Evolutionary conservation across 805 yeast species (phyloP).

Genomic region (Cephaloascus albidus): DNA sequence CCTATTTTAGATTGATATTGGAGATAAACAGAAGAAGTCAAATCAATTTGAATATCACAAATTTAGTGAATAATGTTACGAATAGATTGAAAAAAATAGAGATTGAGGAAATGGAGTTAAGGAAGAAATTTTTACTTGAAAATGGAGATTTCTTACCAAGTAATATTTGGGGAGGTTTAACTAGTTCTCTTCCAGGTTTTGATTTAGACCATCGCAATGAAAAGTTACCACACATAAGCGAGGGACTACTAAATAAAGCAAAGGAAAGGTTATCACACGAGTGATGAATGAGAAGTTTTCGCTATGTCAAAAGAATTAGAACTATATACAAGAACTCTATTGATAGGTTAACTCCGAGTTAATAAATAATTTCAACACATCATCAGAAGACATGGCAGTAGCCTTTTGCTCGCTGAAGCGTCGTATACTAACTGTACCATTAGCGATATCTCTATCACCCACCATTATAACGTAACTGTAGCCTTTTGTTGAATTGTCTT

Average conservation of each 20-base stretch:
- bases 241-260: background rate
- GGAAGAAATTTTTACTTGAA: slow-evolving; percentile 32
- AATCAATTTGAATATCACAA: slow-evolving; percentile 28
- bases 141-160: slow-evolving; percentile 52
- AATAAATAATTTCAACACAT: slow-evolving; percentile 44
- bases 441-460: slow-evolving; percentile 74
- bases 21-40: slow-evolving; percentile 44
- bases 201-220: slow-evolving; percentile 1
- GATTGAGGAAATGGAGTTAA: slow-evolving; percentile 29
- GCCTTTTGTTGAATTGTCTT: slow-evolving; percentile 66
- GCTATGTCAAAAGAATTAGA: background rate
- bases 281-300: background rate
- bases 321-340: slow-evolving; percentile 5
- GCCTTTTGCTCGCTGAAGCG: slow-evolving; percentile 39
- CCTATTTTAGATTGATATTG: slow-evolving; percentile 41
- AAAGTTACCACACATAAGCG: slow-evolving; percentile 3
- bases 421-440: slow-evolving; percentile 55
- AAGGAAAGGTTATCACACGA: background rate
- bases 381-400: slow-evolving; percentile 34
- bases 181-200: background rate
- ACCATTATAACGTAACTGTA: slow-evolving; percentile 75
- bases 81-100: slow-evolving; percentile 25
- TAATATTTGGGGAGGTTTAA: background rate
- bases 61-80: slow-evolving; percentile 31
- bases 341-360: slow-evolving; percentile 42